Evolutionary conservation across 2,329 filamentous ascomycete genomes (phyloP).

Genomic region (Berkeleyomyces basicola): DNA sequence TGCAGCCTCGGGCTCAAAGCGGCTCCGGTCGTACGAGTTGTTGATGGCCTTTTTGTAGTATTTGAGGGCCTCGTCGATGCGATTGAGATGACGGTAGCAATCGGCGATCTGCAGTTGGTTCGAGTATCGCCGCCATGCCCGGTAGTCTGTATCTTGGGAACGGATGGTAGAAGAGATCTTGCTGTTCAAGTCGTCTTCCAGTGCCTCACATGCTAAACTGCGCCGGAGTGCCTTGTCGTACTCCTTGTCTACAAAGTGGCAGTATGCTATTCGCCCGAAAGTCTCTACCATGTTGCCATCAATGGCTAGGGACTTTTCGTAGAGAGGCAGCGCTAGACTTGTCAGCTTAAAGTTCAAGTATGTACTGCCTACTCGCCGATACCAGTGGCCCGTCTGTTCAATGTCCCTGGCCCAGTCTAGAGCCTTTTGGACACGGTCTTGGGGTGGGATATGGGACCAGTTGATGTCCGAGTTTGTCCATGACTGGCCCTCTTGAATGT

Average conservation of each 20-base stretch:
- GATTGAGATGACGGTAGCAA: slow-evolving; percentile 22
- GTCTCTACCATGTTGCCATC: slow-evolving; percentile 26
- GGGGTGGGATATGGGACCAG: slow-evolving; percentile 23
- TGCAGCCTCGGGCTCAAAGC: slow-evolving; percentile 24
- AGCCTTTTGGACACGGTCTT: slow-evolving; percentile 23
- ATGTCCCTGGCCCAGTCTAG: slow-evolving; percentile 22
- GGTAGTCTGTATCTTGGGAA: slow-evolving; percentile 17
- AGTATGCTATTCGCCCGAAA: slow-evolving; percentile 26
- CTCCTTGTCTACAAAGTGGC: slow-evolving; percentile 22
- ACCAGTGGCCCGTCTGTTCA: slow-evolving; percentile 23
- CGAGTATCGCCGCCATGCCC: slow-evolving; percentile 26
- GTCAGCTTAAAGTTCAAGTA: slow-evolving; percentile 24
- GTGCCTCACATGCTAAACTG: slow-evolving; percentile 23
- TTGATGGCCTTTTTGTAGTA: slow-evolving; percentile 25
- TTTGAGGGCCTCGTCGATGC: slow-evolving; percentile 20
- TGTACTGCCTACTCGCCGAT: slow-evolving; percentile 26
- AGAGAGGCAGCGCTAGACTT: slow-evolving; percentile 22
- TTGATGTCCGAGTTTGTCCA: slow-evolving; percentile 23
- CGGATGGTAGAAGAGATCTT: slow-evolving; percentile 8
- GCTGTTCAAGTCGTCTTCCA: slow-evolving; percentile 17
- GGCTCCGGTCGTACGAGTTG: slow-evolving; percentile 18
- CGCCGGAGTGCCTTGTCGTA: slow-evolving; percentile 23
- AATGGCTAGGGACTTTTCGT: slow-evolving; percentile 22
- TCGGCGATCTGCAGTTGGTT: slow-evolving; percentile 24
- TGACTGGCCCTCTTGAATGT: slow-evolving; percentile 23